These are phyloP conservation scores for Aurantiochytrium sp. DNA, from an alignment of 108 stramenopile genomes.

Conservation along the genomic window DNA sequence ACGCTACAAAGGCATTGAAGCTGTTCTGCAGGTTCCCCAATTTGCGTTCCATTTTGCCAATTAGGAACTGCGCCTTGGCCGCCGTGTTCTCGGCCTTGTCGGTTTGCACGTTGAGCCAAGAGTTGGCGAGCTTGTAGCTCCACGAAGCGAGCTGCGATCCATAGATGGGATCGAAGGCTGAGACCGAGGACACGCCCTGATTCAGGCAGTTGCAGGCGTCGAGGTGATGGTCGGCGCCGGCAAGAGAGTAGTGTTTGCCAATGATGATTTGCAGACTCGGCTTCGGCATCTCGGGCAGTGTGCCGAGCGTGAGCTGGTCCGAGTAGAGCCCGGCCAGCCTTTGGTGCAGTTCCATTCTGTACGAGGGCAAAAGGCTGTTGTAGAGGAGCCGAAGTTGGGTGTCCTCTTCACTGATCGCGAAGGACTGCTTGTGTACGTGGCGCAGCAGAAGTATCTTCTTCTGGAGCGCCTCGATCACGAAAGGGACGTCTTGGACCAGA, in stretches of 20 bases:
- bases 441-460: neutral
- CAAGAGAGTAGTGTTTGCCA: neutral
- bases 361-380: neutral
- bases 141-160: neutral
- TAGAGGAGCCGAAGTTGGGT: neutral
- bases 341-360: neutral
- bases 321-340: neutral
- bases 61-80: neutral
- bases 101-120: neutral
- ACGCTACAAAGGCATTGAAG: neutral
- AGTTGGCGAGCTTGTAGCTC: neutral
- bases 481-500: neutral
- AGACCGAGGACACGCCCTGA: neutral
- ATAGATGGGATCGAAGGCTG: neutral
- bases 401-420: neutral
- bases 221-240: neutral
- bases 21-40: neutral
- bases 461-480: neutral
- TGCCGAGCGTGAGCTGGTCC: neutral
- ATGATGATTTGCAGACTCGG: neutral
- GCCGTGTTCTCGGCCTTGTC: neutral
- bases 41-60: neutral
- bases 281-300: neutral
- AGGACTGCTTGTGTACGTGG: neutral
- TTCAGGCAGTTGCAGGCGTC: neutral